These are phyloP conservation scores for Zygoascus ofunaensis DNA, from an alignment of 805 yeast genomes.

Conservation along the genomic window DNA sequence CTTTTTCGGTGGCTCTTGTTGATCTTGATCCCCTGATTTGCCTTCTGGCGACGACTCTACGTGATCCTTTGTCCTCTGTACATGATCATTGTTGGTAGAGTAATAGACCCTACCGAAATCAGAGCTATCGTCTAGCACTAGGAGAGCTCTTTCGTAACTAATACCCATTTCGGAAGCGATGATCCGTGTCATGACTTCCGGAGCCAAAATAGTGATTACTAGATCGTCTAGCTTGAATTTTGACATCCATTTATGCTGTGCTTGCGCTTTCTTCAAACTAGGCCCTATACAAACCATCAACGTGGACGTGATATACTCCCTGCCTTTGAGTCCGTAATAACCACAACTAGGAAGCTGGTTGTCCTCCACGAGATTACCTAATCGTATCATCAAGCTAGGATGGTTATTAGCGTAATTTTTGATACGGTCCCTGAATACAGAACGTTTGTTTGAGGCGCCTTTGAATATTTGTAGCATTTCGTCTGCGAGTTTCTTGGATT, in stretches of 20 bases:
- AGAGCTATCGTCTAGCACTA: conserved; percentile 3
- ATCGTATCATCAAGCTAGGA: neutral
- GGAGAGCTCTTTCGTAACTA: neutral
- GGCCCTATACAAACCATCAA: neutral
- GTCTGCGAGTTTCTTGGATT: neutral
- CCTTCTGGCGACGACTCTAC: neutral
- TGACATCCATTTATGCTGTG: conserved; percentile 1
- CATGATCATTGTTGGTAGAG: neutral
- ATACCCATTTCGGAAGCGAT: conserved; percentile 3
- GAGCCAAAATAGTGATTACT: conserved; percentile 2
- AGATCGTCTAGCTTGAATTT: conserved; percentile 1
- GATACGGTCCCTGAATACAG: neutral
- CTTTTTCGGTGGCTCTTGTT: neutral
- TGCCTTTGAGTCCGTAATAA: conserved; percentile 6
- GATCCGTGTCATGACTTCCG: conserved; percentile 5
- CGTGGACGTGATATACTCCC: neutral
- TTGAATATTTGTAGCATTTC: neutral
- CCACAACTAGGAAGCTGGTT: conserved; percentile 5
- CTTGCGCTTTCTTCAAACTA: neutral
- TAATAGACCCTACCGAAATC: conserved; percentile 3
- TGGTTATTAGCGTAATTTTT: neutral
- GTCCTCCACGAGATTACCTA: neutral
- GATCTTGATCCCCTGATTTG: neutral
- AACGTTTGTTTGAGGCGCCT: neutral
- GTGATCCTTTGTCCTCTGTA: neutral